Conservation (phyloP, 2,329 filamentous ascomycete genomes). For the Aspergillus ruber region DNA sequence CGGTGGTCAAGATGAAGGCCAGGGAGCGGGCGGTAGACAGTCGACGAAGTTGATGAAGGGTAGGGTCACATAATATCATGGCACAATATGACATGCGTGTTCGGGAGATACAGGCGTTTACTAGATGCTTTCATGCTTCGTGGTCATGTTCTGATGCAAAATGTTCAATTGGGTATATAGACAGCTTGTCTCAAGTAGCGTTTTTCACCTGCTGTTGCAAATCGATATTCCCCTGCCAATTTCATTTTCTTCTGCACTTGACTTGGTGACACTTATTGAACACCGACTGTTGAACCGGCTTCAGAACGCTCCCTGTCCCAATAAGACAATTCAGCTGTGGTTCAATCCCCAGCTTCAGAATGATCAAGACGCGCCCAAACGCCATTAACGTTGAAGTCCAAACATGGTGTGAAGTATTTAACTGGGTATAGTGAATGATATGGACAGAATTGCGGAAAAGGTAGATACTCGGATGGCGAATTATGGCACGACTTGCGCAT, state of each 20-base stretch:
- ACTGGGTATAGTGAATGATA: background rate
- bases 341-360: background rate
- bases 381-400: background rate
- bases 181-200: background rate
- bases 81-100: too few species aligned
- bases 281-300: slow-evolving; percentile 1
- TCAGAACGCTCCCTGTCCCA: background rate
- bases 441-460: background rate
- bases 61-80: too few species aligned
- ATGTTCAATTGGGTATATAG: slow-evolving; percentile 13
- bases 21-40: background rate
- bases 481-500: too few species aligned
- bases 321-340: background rate
- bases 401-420: background rate
- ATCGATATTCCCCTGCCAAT: background rate
- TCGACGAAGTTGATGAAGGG: background rate
- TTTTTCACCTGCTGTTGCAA: background rate
- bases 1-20: background rate
- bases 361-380: background rate
- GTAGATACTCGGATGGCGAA: too few species aligned
- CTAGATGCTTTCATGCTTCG: background rate
- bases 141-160: background rate
- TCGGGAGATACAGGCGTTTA: too few species aligned
- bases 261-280: background rate
- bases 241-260: too few species aligned